A percentile compares a stretch with the other conserved stretches of the same genome.
Conservation (phyloP, 306 rosid species). For the Biancaea sappan region DNA sequence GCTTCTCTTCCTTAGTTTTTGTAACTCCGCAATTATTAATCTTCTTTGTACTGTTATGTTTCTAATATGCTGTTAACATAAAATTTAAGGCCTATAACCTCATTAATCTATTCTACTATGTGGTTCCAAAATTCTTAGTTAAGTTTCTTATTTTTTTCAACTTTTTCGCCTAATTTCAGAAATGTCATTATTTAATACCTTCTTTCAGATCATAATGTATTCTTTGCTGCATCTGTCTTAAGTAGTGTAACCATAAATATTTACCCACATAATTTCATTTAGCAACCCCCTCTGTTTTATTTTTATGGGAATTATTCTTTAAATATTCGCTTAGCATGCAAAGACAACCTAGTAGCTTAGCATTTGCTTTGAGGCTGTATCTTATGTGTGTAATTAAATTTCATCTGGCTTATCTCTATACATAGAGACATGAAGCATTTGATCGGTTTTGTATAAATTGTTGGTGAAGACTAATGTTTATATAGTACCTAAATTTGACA, state of each 20-base stretch:
- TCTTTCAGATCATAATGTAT: not conserved
- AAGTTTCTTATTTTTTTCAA: conserved; percentile 9
- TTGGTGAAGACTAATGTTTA: conserved; percentile 10
- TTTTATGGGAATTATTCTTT: not conserved
- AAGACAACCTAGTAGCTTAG: conserved; percentile 10
- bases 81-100: not conserved
- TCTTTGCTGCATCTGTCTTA: conserved; percentile 6
- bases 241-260: conserved; percentile 11
- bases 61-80: not conserved
- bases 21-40: not conserved
- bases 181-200: not conserved
- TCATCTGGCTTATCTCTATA: not conserved
- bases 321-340: not conserved
- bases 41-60: not conserved
- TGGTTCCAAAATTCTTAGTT: conserved; percentile 1
- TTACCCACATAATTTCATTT: not conserved
- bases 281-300: not conserved
- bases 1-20: not conserved
- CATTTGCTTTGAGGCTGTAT: conserved; percentile 15
- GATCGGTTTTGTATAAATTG: conserved; percentile 14
- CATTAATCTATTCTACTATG: conserved; percentile 1
- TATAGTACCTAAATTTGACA: conserved; percentile 5
- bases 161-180: not conserved
- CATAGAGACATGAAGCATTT: not conserved
- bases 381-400: conserved; percentile 8